These are phyloP conservation scores for Colletotrichum simmondsii DNA, from an alignment of 2,329 filamentous ascomycete genomes.

Conservation along the genomic window DNA sequence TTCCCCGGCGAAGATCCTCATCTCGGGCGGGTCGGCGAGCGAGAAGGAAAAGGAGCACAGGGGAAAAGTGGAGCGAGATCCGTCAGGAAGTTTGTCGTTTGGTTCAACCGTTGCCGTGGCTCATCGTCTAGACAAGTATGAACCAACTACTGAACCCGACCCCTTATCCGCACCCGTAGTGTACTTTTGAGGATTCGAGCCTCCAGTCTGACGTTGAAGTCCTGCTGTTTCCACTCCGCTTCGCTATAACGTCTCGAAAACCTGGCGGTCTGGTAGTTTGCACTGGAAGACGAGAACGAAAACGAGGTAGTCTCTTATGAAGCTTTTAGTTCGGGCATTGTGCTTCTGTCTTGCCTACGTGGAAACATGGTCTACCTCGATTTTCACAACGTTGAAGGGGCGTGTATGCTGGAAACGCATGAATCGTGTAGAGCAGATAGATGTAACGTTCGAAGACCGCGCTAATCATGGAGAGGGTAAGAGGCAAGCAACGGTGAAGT, in stretches of 20 bases:
- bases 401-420: background rate
- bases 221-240: background rate
- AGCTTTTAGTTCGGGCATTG: background rate
- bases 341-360: no score
- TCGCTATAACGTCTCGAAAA: background rate
- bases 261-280: background rate
- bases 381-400: background rate
- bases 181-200: background rate
- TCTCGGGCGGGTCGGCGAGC: slow-evolving; percentile 9
- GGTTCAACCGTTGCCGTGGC: background rate
- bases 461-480: background rate
- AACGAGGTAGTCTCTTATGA: background rate
- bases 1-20: slow-evolving; percentile 30
- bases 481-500: background rate
- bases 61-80: background rate
- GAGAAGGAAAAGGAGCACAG: background rate
- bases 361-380: no score
- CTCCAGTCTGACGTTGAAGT: no score
- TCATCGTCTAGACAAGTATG: no score
- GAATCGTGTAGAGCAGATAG: background rate
- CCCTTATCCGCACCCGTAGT: no score
- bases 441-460: background rate
- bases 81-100: background rate
- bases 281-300: background rate
- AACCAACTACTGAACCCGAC: no score